Evolutionary conservation across 495 filamentous ascomycete genomes (phyloP).

Genomic region (Xylaria acuta): DNA sequence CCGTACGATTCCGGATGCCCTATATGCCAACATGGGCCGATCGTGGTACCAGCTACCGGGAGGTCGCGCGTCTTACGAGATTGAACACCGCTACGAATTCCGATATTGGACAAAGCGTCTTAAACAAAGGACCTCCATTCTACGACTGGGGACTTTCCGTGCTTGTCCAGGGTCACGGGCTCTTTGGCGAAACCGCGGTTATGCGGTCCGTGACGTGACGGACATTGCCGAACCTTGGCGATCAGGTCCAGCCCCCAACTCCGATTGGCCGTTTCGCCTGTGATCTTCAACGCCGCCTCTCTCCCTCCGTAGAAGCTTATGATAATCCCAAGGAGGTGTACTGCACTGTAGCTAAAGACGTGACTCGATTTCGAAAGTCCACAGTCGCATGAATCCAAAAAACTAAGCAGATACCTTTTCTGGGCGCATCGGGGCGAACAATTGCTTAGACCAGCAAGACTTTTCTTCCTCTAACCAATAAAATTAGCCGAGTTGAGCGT

Average conservation of each 20-base stretch:
- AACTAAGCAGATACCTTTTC: neutral
- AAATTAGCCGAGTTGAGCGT: neutral
- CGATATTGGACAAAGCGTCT: neutral
- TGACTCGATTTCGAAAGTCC: neutral
- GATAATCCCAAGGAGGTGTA: neutral
- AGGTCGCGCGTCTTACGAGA: conserved; percentile 6
- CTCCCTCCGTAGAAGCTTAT: neutral
- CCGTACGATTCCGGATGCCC: conserved; percentile 14
- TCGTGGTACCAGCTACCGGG: neutral
- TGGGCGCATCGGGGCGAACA: neutral
- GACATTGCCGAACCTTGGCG: neutral
- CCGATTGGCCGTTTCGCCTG: neutral
- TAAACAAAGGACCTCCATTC: no score
- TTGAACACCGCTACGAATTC: neutral
- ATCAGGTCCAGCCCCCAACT: neutral
- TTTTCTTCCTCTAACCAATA: neutral
- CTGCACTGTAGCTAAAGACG: neutral
- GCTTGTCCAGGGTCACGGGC: neutral
- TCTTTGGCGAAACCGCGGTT: neutral
- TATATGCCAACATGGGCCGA: neutral
- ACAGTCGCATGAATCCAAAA: neutral
- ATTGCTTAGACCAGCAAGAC: neutral
- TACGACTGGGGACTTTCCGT: no score
- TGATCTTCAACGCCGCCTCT: neutral
- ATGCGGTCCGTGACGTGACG: neutral